A percentile compares a stretch with the other conserved stretches of the same genome.
Conservation (phyloP, 1,284 basidiomycete genomes). For the Puccinia horiana region DNA sequence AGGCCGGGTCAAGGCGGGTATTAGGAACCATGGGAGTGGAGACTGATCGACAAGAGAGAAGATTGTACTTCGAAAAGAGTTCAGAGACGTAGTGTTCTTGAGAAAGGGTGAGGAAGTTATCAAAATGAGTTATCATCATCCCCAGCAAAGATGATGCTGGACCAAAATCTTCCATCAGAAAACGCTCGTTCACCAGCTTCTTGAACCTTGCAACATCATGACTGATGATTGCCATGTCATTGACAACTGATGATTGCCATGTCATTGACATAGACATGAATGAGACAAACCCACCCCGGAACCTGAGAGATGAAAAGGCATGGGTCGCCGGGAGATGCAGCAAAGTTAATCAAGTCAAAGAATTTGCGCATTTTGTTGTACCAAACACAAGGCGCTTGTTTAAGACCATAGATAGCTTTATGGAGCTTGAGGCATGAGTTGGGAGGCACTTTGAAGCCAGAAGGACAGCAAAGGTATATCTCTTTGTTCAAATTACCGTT, state of each 20-base stretch:
- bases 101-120: not conserved
- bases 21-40: too few species aligned
- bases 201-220: conserved; percentile 6
- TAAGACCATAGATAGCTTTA: conserved; percentile 4
- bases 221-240: conserved; percentile 20
- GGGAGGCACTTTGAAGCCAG: not conserved
- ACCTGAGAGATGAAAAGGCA: not conserved
- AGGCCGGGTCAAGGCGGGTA: too few species aligned
- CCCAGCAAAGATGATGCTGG: not conserved
- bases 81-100: not conserved
- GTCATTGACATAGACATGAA: conserved; percentile 1
- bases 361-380: not conserved
- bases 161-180: not conserved
- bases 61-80: not conserved
- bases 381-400: not conserved
- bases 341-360: not conserved
- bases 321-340: not conserved
- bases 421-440: not conserved
- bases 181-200: not conserved
- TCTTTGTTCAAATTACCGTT: not conserved
- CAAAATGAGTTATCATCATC: not conserved
- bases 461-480: not conserved
- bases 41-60: too few species aligned
- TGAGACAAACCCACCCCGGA: not conserved
- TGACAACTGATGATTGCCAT: too few species aligned